Percentiles rank a stretch among this genome's conserved stretches.
Conservation (phyloP, 352 stramenopile species). For the Pythium graminicola region DNA sequence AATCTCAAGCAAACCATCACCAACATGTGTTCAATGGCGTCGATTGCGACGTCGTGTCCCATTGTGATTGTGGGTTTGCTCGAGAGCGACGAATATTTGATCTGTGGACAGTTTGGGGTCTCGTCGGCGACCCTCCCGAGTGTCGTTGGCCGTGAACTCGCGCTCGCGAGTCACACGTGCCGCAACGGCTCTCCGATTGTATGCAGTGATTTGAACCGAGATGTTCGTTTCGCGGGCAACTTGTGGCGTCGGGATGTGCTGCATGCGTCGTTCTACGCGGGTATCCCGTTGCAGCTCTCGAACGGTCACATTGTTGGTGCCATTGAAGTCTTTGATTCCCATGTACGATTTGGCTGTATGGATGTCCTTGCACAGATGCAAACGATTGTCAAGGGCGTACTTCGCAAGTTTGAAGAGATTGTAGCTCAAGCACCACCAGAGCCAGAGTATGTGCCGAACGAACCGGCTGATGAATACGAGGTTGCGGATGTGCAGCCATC, state of each 20-base stretch:
- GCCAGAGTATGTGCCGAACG: slow-evolving; percentile 18
- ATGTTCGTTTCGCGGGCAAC: slow-evolving; percentile 66
- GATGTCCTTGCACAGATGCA: slow-evolving; percentile 65
- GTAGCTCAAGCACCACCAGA: slow-evolving; percentile 29
- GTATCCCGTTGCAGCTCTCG: slow-evolving; percentile 65
- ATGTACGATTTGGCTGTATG: slow-evolving; percentile 46
- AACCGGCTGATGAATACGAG: slow-evolving; percentile 13
- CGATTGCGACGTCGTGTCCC: slow-evolving; percentile 62
- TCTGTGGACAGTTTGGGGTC: slow-evolving; percentile 46
- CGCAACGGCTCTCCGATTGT: slow-evolving; percentile 53
- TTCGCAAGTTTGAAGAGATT: slow-evolving; percentile 74
- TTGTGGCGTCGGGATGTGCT: slow-evolving; percentile 43
- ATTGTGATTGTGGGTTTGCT: slow-evolving; percentile 65
- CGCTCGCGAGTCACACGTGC: slow-evolving; percentile 62
- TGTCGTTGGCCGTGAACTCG: slow-evolving; percentile 37
- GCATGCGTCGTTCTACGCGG: slow-evolving; percentile 63
- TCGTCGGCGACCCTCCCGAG: slow-evolving; percentile 20
- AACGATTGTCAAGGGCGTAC: slow-evolving; percentile 57
- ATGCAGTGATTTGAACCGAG: slow-evolving; percentile 51
- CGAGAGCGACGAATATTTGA: slow-evolving; percentile 42
- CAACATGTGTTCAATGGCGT: slow-evolving; percentile 72
- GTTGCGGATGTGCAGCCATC: slow-evolving; percentile 25
- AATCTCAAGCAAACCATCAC: slow-evolving; percentile 39
- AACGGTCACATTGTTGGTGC: slow-evolving; percentile 63
- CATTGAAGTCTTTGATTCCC: slow-evolving; percentile 62